phyloP scores from a whole-genome alignment of 2,329 filamentous ascomycete genomes.

The Hypoxylon sp. region DNA sequence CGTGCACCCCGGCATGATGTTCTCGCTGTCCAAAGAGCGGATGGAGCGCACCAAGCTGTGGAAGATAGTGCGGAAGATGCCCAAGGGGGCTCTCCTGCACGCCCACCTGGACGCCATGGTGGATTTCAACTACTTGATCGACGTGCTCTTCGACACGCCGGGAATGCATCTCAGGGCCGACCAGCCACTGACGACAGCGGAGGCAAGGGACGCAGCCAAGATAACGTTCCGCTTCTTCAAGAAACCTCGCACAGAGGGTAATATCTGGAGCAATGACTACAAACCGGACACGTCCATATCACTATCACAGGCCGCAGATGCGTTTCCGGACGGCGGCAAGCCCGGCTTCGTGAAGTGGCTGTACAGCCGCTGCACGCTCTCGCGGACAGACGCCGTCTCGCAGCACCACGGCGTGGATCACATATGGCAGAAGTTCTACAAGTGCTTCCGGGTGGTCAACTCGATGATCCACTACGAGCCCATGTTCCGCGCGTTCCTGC shows the following conservation, averaged over 20 bases:
- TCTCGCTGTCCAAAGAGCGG: slow-evolving; percentile 81
- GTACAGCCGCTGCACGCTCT: slow-evolving; percentile 75
- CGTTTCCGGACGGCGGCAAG: slow-evolving; percentile 77
- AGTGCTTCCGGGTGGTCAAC: slow-evolving; percentile 76
- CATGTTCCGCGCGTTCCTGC: slow-evolving; percentile 80
- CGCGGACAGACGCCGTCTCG: slow-evolving; percentile 74
- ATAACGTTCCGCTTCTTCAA: slow-evolving; percentile 71
- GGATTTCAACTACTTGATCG: slow-evolving; percentile 81
- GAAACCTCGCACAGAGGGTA: slow-evolving; percentile 52
- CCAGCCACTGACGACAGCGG: slow-evolving; percentile 61
- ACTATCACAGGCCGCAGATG: slow-evolving; percentile 69
- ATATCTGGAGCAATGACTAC: slow-evolving; percentile 75
- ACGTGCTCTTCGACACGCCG: slow-evolving; percentile 72
- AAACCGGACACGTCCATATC: slow-evolving; percentile 65
- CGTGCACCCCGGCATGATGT: slow-evolving; percentile 92
- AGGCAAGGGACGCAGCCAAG: slow-evolving; percentile 61
- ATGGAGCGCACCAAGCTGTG: slow-evolving; percentile 88
- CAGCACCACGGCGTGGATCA: slow-evolving; percentile 86
- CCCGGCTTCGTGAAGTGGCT: slow-evolving; percentile 81
- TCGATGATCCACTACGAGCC: slow-evolving; percentile 89
- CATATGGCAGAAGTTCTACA: slow-evolving; percentile 83
- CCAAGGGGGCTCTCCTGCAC: slow-evolving; percentile 87
- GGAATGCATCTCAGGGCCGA: slow-evolving; percentile 78
- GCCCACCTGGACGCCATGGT: slow-evolving; percentile 93
- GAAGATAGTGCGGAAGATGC: slow-evolving; percentile 85